Evolutionary conservation across 805 yeast genomes (phyloP).

Genomic region (Wickerhamiella shivajii): DNA sequence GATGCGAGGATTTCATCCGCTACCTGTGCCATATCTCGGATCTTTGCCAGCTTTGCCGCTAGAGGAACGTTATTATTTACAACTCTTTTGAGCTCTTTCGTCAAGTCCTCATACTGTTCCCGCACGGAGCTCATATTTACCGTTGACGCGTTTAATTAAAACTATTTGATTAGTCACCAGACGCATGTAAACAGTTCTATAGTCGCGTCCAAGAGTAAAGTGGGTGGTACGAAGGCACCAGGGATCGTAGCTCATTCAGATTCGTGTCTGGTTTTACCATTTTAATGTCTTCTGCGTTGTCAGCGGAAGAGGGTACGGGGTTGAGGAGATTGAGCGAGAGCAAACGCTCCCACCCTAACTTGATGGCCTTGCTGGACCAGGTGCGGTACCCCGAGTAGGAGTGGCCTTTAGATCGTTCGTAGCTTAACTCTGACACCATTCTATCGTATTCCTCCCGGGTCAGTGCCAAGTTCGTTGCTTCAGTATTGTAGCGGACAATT

Average conservation of each 20-base stretch:
- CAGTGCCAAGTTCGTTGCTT: slow-evolving; percentile 57
- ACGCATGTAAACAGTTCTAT: slow-evolving; percentile 7
- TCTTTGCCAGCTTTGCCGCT: no score
- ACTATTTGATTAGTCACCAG: no score
- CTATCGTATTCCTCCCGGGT: slow-evolving; percentile 61
- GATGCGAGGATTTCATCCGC: no score
- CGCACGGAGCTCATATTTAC: no score
- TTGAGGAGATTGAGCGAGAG: slow-evolving; percentile 38
- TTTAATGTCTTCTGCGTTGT: slow-evolving; percentile 26
- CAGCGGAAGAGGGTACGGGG: slow-evolving; percentile 22
- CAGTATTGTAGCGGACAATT: slow-evolving; percentile 40
- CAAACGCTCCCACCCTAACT: slow-evolving; percentile 62
- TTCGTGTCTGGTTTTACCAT: slow-evolving; percentile 24
- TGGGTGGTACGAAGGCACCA: slow-evolving; percentile 26
- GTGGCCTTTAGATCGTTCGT: slow-evolving; percentile 27
- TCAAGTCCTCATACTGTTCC: no score
- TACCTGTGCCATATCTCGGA: no score
- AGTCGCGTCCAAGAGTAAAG: slow-evolving; percentile 29
- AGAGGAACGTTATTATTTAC: no score
- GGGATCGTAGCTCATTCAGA: slow-evolving; percentile 22
- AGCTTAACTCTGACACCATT: slow-evolving; percentile 34
- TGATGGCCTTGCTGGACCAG: slow-evolving; percentile 48
- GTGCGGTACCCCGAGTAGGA: slow-evolving; percentile 34
- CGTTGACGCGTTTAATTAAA: no score
- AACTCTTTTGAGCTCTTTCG: no score